Base-by-base conservation (phyloP, 2,329 filamentous ascomycete species). In the Fusarium duplospermum region DNA sequence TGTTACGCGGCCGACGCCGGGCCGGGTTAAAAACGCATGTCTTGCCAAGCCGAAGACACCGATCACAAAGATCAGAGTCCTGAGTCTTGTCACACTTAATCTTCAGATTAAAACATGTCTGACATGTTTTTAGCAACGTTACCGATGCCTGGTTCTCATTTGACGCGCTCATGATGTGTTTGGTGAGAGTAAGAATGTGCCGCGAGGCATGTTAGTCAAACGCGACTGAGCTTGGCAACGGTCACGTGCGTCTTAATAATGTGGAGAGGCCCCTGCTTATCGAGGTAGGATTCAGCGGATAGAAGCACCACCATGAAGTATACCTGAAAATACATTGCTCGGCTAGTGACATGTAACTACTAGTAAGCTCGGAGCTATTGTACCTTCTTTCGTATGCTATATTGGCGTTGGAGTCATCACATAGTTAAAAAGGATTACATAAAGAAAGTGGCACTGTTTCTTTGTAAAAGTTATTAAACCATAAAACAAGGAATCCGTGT, bases 51-150 rank as follows among this genome's bases (percentile, higher is more conserved):
- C 81, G 73, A 20, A 82, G 56, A 33, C 80, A 82, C 6, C 81
- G 74, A 58, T 82, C 81, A 65, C 80, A 82, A 3, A 72, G 52
- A 1, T 71, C 78, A 4, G 77, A 80, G 16, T 80, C 75, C 9
- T 81, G 80, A 0, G 79, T 79, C 20, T 79, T 81, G 6, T 78
- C 73, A 61, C 81, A 82, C 3, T 79, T 75, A 10, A 82, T 81
- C 6, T 82, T 82, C 0, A 80, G 62, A 1, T 74, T 70, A 20
- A 80, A 79, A 56, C 81, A 82, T 22, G 79, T 79, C 22, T 81
- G 79, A 6, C 81, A 82, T 3, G 81, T 82, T 38, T 80, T 81
- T 1, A 74, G 20, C 6, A 74, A 5, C 0, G 64, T 64, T 5
- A 67, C 59, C 1, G 71, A 60, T 0, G 58, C 59, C 1, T 54